Base-by-base conservation (phyloP, 495 filamentous ascomycete species). In the Penicillium mononematosum region DNA sequence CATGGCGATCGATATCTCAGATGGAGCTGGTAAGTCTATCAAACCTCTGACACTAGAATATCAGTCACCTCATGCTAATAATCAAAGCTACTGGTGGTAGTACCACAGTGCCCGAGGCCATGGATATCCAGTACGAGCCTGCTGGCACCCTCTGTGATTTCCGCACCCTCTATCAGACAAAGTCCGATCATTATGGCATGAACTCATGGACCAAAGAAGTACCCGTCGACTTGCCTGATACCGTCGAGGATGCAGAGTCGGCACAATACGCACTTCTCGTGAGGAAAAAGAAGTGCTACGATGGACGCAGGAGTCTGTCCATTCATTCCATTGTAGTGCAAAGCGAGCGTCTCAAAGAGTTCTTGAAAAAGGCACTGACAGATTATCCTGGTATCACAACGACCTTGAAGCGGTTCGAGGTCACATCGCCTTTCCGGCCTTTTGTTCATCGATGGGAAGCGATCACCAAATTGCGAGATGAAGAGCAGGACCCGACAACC, bases 371-470 rank as follows among this genome's bases (percentile, higher is more conserved):
- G 16, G 78, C 87, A 7, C 70, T 89, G 43, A 74, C 78, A 29
- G 81, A 78, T 22, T 90, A 89, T 61, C 83, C 85, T 3, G 84
- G 87, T 20, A 77, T 89, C 14, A 85, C 85, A 0, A 77, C 82
- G 34, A 80, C 74, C 16, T 68, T 90, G 12, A 71, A 82, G 47
- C 78, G 81, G 0, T 71, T 90, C 5, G 80, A 83, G 45, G 87
- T 89, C 62, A 67, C 67, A 17, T 75, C 74, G 0, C 83, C 83
- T 0, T 89, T 89, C 65, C 69, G 81, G 65, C 81, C 83, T 0
- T 81, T 90, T 38, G 81, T 90, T 38, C 83, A 90, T 68, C 78
- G 86, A 22, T 91, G 87, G 87, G 62, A 74, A 4, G 70, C 78
- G 32, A 76, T 91, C 43, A 55, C 69, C 17, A 54, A 72, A 14